These are phyloP conservation scores for Pseudogymnoascus verrucosus DNA, from an alignment of 2,329 filamentous ascomycete genomes.

Conservation along the genomic window DNA sequence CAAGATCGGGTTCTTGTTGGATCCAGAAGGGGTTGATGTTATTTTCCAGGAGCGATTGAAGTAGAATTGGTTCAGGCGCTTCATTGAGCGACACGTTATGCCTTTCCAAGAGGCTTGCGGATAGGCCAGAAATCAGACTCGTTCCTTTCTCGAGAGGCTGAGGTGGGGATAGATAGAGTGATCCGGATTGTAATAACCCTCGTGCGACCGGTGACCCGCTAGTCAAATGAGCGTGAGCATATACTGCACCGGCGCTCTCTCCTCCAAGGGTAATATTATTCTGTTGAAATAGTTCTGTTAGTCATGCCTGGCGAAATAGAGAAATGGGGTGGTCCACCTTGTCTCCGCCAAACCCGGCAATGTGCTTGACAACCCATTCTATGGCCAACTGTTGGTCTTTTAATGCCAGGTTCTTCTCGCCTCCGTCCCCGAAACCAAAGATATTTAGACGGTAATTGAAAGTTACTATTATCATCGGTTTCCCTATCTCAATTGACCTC, in stretches of 20 bases:
- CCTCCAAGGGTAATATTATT: conserved; percentile 35
- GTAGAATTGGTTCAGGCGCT: conserved; percentile 25
- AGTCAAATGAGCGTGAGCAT: conserved; percentile 35
- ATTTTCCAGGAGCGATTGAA: conserved; percentile 30
- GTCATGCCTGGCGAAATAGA: background rate
- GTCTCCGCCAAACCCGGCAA: conserved; percentile 25
- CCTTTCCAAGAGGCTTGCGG: conserved; percentile 23
- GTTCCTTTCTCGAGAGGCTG: conserved; percentile 29
- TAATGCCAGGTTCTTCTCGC: conserved; percentile 32
- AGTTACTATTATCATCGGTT: conserved; percentile 35
- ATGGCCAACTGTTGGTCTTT: conserved; percentile 30
- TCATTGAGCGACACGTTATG: conserved; percentile 25
- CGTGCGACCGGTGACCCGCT: conserved; percentile 27
- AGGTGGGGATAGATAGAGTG: conserved; percentile 36
- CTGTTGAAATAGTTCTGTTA: conserved; percentile 18
- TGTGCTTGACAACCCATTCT: conserved; percentile 24
- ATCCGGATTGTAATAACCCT: conserved; percentile 35
- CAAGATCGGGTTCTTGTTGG: conserved; percentile 31
- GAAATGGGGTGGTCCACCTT: conserved; percentile 13
- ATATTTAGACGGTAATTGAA: conserved; percentile 38
- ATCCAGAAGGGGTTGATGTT: conserved; percentile 36
- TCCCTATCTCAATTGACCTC: conserved; percentile 27
- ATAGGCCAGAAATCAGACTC: conserved; percentile 25
- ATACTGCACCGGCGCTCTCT: conserved; percentile 39
- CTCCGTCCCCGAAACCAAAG: conserved; percentile 37